Base-by-base conservation (phyloP, 2,329 filamentous ascomycete genomes). In the Xenoacremonium recifei region DNA sequence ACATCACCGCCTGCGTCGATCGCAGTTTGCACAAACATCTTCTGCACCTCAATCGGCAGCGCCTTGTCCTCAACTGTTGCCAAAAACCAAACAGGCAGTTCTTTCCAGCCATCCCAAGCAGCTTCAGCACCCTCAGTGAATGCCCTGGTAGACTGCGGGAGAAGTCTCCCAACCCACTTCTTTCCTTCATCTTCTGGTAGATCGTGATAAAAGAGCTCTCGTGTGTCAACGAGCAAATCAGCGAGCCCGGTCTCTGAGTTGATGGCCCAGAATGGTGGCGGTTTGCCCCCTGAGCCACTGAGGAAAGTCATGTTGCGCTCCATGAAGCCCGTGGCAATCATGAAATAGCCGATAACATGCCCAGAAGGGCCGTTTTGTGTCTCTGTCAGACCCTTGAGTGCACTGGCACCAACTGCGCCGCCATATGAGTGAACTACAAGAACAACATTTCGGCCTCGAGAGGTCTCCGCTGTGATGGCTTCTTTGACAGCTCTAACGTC, bases 131-230 rank as follows among this genome's bases (percentile, higher is more conserved):
- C 73, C 25, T 72, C 68, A 4, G 65, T 67, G n/a, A 76, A 49
- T 1, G 72, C 52, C 35, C 70, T 72, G 6, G 73, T 51, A 3
- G 64, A 65, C 16, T 77, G 72, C 0, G 48, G 51, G 0, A 53
- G 60, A 5, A 77, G 68, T 43, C 67, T 63, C 0, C 52, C 54
- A 2, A 65, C 63, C 69, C 72, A 75, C 30, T 59, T 58, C 4
- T 67, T 57, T 0, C 59, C 69, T 38, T 77, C 73, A 1, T 69
- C 64, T 1, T 47, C 52, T 0, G 71, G 61, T 1, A 78, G 44
- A 52, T 79, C 74, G 45, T 77, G 71, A 43, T 77, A 79, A 42
- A 78, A 72, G 3, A 76, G 47, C 5, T 73, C 58, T 6, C 63
- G 48, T 0, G 69, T 56, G 15, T 67, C 49, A 3, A 60, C 60